Evolutionary conservation across 2,329 filamentous ascomycete species (phyloP).

Genomic region (Alternaria brassicae): DNA sequence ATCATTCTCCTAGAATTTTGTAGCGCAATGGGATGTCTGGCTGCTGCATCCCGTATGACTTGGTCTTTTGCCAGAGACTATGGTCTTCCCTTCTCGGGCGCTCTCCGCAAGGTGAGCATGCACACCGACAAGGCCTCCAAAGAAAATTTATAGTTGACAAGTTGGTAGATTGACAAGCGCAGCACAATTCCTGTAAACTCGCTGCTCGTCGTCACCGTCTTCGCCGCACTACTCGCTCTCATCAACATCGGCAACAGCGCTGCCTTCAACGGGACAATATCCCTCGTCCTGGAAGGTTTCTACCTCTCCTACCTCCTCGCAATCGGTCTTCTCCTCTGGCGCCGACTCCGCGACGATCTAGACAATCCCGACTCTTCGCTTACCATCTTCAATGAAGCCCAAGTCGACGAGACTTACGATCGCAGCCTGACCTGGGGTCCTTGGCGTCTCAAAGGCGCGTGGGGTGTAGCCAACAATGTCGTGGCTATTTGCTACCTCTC

Average conservation of each 20-base stretch:
- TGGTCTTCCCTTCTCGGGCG: slow-evolving; percentile 50
- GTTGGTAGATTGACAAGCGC: slow-evolving; percentile 41
- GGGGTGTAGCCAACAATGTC: slow-evolving; percentile 42
- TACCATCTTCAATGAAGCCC: slow-evolving; percentile 31
- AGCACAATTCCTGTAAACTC: slow-evolving; percentile 56
- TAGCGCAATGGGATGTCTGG: slow-evolving; percentile 51
- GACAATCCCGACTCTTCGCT: slow-evolving; percentile 29
- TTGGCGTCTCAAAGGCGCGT: slow-evolving; percentile 41
- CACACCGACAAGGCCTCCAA: too few species aligned
- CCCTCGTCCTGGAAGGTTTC: slow-evolving; percentile 46
- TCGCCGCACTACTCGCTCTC: slow-evolving; percentile 56
- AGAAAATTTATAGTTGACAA: slow-evolving; percentile 9
- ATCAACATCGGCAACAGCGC: slow-evolving; percentile 61
- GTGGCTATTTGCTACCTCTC: slow-evolving; percentile 43
- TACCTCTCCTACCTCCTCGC: slow-evolving; percentile 48
- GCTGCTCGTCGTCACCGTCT: slow-evolving; percentile 55
- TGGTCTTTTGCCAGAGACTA: slow-evolving; percentile 56
- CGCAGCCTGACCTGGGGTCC: slow-evolving; percentile 43
- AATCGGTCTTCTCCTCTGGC: slow-evolving; percentile 44
- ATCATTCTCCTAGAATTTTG: slow-evolving; percentile 52
- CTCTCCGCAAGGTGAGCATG: slow-evolving; percentile 38
- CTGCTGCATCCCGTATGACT: slow-evolving; percentile 53
- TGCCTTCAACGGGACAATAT: slow-evolving; percentile 48
- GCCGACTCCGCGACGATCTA: slow-evolving; percentile 45
- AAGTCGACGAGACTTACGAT: slow-evolving; percentile 31